Evolutionary conservation across 257 asterid genomes (phyloP).

Genomic region (Voacanga thouarsii): DNA sequence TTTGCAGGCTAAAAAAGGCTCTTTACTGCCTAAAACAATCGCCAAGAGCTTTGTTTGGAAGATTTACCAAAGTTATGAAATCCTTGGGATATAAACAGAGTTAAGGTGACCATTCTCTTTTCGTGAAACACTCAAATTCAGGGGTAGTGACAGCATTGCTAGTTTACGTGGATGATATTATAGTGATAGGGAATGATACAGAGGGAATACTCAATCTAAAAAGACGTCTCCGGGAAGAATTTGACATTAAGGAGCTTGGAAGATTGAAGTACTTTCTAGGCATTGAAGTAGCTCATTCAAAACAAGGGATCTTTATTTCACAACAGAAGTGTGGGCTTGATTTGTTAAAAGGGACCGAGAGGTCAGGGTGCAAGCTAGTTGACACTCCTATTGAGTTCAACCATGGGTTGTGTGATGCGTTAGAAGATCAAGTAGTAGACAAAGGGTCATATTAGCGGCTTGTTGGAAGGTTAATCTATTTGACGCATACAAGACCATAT

Average conservation of each 20-base stretch:
- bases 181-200: background rate
- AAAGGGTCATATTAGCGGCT: background rate
- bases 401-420: background rate
- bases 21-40: too few relatives aligned
- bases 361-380: background rate
- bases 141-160: background rate
- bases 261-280: background rate
- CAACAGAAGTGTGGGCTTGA: background rate
- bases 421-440: background rate
- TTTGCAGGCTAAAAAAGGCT: background rate
- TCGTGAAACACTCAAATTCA: background rate
- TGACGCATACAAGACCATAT: background rate
- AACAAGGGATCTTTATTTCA: background rate
- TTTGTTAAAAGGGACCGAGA: background rate
- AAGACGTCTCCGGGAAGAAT: background rate
- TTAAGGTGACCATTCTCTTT: background rate
- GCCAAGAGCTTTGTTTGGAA: background rate
- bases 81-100: background rate
- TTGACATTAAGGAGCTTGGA: background rate
- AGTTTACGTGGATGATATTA: background rate
- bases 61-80: background rate
- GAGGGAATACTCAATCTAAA: too few relatives aligned
- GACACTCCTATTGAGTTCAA: background rate
- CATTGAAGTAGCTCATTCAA: too few relatives aligned
- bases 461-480: background rate